Percentiles rank a stretch among this genome's conserved stretches.
Conservation (phyloP, 1,284 basidiomycete species). For the Marasmius fiardii region DNA sequence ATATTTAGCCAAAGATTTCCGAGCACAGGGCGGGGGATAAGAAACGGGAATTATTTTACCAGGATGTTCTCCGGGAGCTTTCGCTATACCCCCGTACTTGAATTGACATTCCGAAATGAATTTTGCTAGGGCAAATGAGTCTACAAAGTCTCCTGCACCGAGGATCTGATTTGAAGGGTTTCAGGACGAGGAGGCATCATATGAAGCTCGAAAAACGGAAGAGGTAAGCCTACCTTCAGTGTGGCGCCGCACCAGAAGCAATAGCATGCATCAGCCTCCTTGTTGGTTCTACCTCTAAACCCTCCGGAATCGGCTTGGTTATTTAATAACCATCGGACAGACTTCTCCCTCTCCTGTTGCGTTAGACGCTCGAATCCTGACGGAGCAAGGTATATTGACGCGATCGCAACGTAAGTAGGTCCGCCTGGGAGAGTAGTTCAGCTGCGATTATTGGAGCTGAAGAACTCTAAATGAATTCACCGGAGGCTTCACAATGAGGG, state of each 20-base stretch:
- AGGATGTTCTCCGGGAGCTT: constrained; percentile 73
- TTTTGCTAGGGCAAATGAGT: constrained; percentile 47
- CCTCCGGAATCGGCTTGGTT: constrained; percentile 71
- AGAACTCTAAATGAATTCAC: constrained; percentile 32
- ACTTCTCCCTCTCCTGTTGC: constrained; percentile 42
- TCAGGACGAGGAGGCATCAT: background rate
- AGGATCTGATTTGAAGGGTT: constrained; percentile 50
- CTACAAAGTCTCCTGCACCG: constrained; percentile 51
- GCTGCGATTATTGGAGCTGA: background rate
- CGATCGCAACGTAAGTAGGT: constrained; percentile 89
- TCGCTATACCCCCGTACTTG: constrained; percentile 82
- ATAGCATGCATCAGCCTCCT: constrained; percentile 88
- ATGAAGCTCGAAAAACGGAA: background rate
- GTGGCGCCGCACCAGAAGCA: constrained; percentile 92
- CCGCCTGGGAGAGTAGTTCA: constrained; percentile 55
- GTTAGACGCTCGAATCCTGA: constrained; percentile 29
- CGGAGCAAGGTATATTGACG: constrained; percentile 61
- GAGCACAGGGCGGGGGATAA: background rate
- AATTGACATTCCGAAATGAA: constrained; percentile 80
- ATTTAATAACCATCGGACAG: constrained; percentile 75
- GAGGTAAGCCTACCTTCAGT: constrained; percentile 50
- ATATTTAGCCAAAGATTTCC: too few species aligned
- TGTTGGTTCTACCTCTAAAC: constrained; percentile 84
- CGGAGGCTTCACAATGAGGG: constrained; percentile 82
- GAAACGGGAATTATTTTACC: constrained; percentile 44